phyloP scores from a whole-genome alignment of 176 grass and related monocot species.

The Miscanthus lutarioriparius region DNA sequence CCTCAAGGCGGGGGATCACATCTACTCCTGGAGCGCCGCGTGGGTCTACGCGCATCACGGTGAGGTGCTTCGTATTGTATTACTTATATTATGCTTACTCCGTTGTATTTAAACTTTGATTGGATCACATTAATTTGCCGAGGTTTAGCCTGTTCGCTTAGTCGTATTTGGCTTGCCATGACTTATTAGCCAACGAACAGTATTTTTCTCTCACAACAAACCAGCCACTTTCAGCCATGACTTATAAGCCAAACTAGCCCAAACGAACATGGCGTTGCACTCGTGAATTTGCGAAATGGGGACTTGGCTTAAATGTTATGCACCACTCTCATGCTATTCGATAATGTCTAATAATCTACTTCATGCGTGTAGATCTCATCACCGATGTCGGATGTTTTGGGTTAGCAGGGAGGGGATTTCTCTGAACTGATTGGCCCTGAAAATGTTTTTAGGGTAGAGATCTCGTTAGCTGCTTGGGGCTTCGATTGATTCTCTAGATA shows the following conservation, averaged over 20 bases:
- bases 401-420: not conserved
- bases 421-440: not conserved
- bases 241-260: too few species aligned
- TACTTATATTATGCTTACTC: not conserved
- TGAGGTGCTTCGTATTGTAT: not conserved
- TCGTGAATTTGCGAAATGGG: not conserved
- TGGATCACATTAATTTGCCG: not conserved
- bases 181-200: too few species aligned
- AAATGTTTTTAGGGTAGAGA: not conserved
- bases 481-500: not conserved
- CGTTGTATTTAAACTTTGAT: not conserved
- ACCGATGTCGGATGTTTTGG: not conserved
- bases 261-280: too few species aligned
- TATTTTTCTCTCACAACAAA: too few species aligned
- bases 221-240: too few species aligned
- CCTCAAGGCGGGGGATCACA: conserved; percentile 76
- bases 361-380: not conserved
- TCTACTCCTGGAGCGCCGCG: conserved; percentile 76
- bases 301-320: not conserved
- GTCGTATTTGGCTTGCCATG: too few species aligned
- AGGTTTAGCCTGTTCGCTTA: too few species aligned
- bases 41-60: conserved; percentile 85
- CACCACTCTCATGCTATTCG: not conserved
- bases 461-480: not conserved
- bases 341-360: not conserved